These are phyloP conservation scores for Vanderwaltozyma polyspora DNA, from an alignment of 805 yeast species.

Conservation along the genomic window DNA sequence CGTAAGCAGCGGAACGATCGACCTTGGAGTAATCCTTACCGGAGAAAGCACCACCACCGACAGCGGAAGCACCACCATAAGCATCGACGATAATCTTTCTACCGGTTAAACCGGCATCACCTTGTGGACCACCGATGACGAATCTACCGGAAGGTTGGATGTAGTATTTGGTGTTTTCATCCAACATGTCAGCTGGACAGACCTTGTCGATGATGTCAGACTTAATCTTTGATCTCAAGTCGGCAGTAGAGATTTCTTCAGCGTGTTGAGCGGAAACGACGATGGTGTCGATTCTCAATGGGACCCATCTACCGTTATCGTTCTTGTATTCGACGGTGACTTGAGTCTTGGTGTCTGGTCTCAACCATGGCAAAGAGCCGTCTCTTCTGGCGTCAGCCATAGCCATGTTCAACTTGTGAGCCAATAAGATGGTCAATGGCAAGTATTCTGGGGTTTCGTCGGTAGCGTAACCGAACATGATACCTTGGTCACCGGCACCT, in stretches of 20 bases:
- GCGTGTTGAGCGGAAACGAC: constrained; percentile 98
- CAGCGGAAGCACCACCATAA: constrained; percentile 99
- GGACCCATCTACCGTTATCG: constrained; percentile 91
- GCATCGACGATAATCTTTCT: constrained; percentile 99
- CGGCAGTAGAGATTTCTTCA: constrained; percentile 88
- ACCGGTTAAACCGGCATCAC: constrained; percentile 99
- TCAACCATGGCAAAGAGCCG: constrained; percentile 89
- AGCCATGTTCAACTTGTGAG: constrained; percentile 94
- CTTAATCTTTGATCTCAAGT: constrained; percentile 67
- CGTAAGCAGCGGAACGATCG: constrained; percentile 99
- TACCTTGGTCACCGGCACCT: constrained; percentile 99
- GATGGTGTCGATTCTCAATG: constrained; percentile 93
- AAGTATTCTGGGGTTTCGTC: constrained; percentile 97
- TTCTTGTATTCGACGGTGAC: constrained; percentile 94
- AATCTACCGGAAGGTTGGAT: constrained; percentile 99
- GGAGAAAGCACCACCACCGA: constrained; percentile 99
- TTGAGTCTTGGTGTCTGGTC: constrained; percentile 99
- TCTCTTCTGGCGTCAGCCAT: constrained; percentile 96
- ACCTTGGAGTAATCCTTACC: constrained; percentile 99
- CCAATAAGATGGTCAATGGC: constrained; percentile 86
- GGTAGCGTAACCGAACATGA: constrained; percentile 99
- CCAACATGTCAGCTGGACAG: constrained; percentile 80
- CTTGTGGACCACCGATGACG: constrained; percentile 99
- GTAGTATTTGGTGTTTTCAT: constrained; percentile 92
- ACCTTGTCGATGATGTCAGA: constrained; percentile 83